These are phyloP conservation scores for Neurospora discreta DNA, from an alignment of 495 filamentous ascomycete species.

Conservation along the genomic window DNA sequence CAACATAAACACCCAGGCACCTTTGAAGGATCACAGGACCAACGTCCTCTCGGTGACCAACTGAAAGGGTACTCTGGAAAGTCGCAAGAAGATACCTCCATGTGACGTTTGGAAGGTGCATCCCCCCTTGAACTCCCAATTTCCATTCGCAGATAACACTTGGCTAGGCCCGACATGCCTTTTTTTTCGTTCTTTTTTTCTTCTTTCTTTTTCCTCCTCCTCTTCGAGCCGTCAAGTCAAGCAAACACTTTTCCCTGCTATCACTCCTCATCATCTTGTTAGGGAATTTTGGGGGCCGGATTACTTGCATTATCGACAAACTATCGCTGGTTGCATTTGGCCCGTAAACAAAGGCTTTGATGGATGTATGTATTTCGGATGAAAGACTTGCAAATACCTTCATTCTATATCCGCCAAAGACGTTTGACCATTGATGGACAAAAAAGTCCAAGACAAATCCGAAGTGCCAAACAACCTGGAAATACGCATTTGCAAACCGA, in stretches of 20 bases:
- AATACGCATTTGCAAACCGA: neutral
- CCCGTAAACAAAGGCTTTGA: neutral
- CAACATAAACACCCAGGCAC: neutral
- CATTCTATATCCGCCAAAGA: neutral
- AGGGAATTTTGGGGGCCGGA: neutral
- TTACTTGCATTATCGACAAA: neutral
- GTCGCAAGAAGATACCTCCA: neutral
- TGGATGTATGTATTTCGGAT: neutral
- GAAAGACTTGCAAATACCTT: neutral
- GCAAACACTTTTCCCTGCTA: neutral
- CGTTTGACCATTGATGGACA: neutral
- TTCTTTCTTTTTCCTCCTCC: neutral
- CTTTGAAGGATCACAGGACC: neutral
- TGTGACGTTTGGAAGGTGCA: neutral
- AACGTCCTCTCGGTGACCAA: neutral
- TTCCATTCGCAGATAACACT: neutral
- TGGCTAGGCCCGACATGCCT: neutral
- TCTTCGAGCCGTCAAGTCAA: no score
- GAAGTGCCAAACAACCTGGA: neutral
- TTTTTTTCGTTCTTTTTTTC: no score
- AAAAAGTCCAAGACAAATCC: neutral
- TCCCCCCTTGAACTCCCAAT: neutral
- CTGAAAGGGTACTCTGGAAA: neutral
- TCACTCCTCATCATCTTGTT: neutral
- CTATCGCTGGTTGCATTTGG: neutral